Base-by-base conservation (phyloP, 306 rosid species). In the Sophora flavescens region DNA sequence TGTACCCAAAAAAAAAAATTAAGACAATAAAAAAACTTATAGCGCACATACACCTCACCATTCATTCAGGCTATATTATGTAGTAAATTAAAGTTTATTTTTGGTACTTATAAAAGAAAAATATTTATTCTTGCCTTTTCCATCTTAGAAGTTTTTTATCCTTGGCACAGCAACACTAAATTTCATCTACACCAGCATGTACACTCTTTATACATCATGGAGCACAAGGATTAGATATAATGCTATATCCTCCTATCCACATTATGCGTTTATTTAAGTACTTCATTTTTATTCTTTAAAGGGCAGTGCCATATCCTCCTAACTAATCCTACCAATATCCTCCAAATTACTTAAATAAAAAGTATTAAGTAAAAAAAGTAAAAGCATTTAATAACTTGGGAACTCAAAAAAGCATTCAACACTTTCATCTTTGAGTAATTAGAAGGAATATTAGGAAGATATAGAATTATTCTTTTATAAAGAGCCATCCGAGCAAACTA, bases 341-440 rank as follows among this genome's bases (percentile, higher is more conserved):
- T 35, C 38, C 38, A n/a, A 2, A 16, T 56, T 38, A 38, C 65
- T 11, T 10, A 18, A 10, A 53, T 28, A 70, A 14, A 70, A 36
- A 70, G 33, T 35, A 11, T 52, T 22, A 71, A 36, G 54, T 71
- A 36, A 53, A 56, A 38, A 16, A 6, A 30, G 12, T 11, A 30
- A 13, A 14, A 60, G 65, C 33, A 33, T 30, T 58, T 28, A 54
- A 18, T 57, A 32, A 13, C 42, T 60, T 12, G 32, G 41, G 64
- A 52, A 18, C 63, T 36, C 51, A 54, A 38, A 36, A 22, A 60
- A 30, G 30, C 52, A 50, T 14, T 14, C 16, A 10, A 32, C 9
- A 63, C 32, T 30, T 60, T 63, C 52, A 38, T 56, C 65, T 54
- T 6, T 53, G 59, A 54, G 50, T 54, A 56, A 36, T 71, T 54